A percentile compares a stretch with the other conserved stretches of the same genome.
phyloP scores from a whole-genome alignment of 2,329 filamentous ascomycete species.

The Didymella pomorum region DNA sequence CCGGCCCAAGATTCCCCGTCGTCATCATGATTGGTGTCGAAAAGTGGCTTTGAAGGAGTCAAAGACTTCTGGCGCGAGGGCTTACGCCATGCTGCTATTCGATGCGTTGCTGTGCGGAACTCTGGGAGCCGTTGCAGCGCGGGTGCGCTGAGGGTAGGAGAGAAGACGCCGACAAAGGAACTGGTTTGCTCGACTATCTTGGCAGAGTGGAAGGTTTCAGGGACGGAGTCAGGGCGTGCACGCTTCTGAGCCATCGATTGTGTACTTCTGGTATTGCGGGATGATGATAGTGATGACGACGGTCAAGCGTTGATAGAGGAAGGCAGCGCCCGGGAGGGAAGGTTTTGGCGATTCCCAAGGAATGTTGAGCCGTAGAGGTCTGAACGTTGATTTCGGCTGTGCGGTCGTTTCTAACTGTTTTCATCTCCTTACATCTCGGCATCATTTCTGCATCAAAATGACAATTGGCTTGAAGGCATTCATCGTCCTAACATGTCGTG shows the following conservation, averaged over 20 bases:
- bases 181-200: slow-evolving; percentile 57
- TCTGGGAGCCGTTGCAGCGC: slow-evolving; percentile 55
- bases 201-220: slow-evolving; percentile 55
- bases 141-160: slow-evolving; percentile 52
- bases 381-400: background rate
- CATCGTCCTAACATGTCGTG: background rate
- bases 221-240: slow-evolving; percentile 27
- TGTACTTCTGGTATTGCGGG: background rate
- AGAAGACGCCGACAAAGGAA: slow-evolving; percentile 61
- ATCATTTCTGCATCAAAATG: background rate
- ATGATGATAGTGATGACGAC: slow-evolving; percentile 2
- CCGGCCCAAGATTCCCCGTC: slow-evolving; percentile 64
- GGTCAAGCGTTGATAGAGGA: slow-evolving; percentile 8
- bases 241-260: slow-evolving; percentile 45
- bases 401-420: background rate
- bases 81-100: slow-evolving; percentile 61
- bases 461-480: background rate
- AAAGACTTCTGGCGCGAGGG: slow-evolving; percentile 58
- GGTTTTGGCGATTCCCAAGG: slow-evolving; percentile 24
- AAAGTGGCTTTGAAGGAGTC: slow-evolving; percentile 49
- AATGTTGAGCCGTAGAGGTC: slow-evolving; percentile 17
- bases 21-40: slow-evolving; percentile 59
- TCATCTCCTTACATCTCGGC: background rate
- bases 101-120: slow-evolving; percentile 58
- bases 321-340: slow-evolving; percentile 15